phyloP scores from a whole-genome alignment of 2,329 filamentous ascomycete genomes.

The Cladosporium colombiae region DNA sequence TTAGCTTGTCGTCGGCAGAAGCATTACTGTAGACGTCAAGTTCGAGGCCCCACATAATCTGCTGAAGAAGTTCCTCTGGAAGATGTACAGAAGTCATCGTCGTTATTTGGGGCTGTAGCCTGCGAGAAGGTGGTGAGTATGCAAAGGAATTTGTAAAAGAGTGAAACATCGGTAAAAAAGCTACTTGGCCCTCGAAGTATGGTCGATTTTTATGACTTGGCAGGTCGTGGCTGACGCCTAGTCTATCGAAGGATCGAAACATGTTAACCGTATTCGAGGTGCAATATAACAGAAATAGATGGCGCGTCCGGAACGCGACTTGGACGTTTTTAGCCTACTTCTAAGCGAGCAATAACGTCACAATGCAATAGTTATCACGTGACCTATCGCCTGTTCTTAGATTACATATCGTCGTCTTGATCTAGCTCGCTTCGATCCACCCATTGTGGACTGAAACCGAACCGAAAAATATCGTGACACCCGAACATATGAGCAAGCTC shows the following conservation, averaged over 20 bases:
- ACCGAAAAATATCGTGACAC: not conserved
- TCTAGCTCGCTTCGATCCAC: not conserved
- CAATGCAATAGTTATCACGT: not conserved
- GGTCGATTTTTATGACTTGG: not conserved
- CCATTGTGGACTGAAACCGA: no score
- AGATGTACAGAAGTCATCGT: not conserved
- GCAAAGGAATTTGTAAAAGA: not conserved
- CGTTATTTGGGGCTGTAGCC: not conserved
- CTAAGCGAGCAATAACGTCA: not conserved
- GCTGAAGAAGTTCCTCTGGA: not conserved
- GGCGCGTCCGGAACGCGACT: not conserved
- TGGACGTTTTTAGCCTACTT: not conserved
- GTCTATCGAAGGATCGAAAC: not conserved
- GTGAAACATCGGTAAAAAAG: not conserved
- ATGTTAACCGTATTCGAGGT: not conserved
- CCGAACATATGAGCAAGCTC: not conserved
- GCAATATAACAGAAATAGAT: not conserved
- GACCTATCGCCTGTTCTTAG: not conserved
- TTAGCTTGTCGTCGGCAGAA: not conserved
- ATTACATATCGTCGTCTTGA: not conserved
- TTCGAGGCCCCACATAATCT: not conserved
- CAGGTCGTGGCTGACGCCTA: not conserved
- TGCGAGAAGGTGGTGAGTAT: not conserved
- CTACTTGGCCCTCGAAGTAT: not conserved
- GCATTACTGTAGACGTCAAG: not conserved